These are phyloP conservation scores for Cryphonectria naterciae DNA, from an alignment of 2,329 filamentous ascomycete genomes.

Conservation along the genomic window DNA sequence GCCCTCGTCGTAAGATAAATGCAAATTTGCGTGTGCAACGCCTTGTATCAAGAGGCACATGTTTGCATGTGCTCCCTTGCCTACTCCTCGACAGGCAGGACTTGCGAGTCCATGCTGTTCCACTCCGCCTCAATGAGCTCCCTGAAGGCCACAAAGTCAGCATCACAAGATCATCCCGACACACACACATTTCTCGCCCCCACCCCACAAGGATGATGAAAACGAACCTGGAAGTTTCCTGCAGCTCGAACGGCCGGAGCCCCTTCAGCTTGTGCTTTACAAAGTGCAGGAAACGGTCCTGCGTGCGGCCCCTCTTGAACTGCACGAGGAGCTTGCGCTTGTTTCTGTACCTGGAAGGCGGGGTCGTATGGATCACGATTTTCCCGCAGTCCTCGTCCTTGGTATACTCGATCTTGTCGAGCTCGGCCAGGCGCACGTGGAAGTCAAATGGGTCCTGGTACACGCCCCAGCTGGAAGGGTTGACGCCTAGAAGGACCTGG, in stretches of 20 bases:
- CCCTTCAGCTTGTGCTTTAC: slow-evolving; percentile 44
- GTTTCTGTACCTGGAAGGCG: slow-evolving; percentile 37
- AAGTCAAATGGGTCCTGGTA: slow-evolving; percentile 58
- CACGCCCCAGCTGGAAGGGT: slow-evolving; percentile 50
- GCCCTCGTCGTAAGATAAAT: background rate
- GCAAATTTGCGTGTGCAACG: background rate
- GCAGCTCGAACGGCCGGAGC: slow-evolving; percentile 39
- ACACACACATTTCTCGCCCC: background rate
- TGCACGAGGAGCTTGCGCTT: slow-evolving; percentile 53
- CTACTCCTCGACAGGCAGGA: slow-evolving; percentile 31
- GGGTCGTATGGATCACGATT: slow-evolving; percentile 46
- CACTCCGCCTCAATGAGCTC: slow-evolving; percentile 44
- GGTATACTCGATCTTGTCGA: slow-evolving; percentile 49
- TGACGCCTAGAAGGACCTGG: slow-evolving; percentile 52
- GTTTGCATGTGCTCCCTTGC: background rate
- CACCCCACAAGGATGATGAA: background rate
- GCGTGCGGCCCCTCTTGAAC: slow-evolving; percentile 58
- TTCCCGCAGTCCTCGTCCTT: slow-evolving; percentile 44
- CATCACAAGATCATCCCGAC: background rate
- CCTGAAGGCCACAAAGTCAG: slow-evolving; percentile 33
- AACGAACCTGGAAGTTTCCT: slow-evolving; percentile 48
- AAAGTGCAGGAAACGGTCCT: slow-evolving; percentile 56
- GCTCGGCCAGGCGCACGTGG: slow-evolving; percentile 50
- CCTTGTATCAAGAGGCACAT: background rate
- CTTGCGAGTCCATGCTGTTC: slow-evolving; percentile 42